Base-by-base conservation (phyloP, 352 stramenopile species). In the Albugo candida region DNA sequence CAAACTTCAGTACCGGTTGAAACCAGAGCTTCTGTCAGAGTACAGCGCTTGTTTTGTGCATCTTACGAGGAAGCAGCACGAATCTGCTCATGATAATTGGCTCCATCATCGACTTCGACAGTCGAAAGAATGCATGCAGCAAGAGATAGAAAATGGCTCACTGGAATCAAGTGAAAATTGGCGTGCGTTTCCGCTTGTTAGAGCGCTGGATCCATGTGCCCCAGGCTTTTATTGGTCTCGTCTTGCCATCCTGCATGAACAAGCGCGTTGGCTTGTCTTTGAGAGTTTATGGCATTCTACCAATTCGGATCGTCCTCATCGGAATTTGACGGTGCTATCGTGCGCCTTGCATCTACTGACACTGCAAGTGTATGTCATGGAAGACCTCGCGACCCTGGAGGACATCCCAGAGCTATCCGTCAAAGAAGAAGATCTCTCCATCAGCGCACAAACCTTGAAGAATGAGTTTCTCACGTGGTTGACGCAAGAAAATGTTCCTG, bases 21-120 rank as follows among this genome's bases (percentile, higher is more conserved):
- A 87, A 38, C 69, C 81, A 0, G 68, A 87, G 51, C 59, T 84
- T 6, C 84, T 78, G 39, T 72, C 76, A 19, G 74, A 89, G 53
- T 93, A 92, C 60, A 74, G 81, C 42, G 74, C 81, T 13, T 83
- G 76, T 6, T 91, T 86, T 47, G 70, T 87, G n/a, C 75, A 91
- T 44, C 51, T 92, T 43, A 86, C 81, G 17, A 66, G 78, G 34
- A 87, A 92, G 41, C 78, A 93, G 36, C 80, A 93, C 48, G 78
- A 91, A 49, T 75, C 74, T 40, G 78, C 81, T 11, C 78, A 87
- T 52, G 72, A 92, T 48, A 89, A 91, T 24, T 88, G 78, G 68
- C 85, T 87, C 42, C 77, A 86, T 37, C 60, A 86, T 13, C 78
- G 81, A 2, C 46, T 80, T 21, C 63, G 70, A 11, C 63, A 53